Percentiles rank a stretch among this genome's conserved stretches.
Evolutionary conservation across 306 rosid genomes (phyloP).

Genomic region (barrel medic (Medicago truncatula)): DNA sequence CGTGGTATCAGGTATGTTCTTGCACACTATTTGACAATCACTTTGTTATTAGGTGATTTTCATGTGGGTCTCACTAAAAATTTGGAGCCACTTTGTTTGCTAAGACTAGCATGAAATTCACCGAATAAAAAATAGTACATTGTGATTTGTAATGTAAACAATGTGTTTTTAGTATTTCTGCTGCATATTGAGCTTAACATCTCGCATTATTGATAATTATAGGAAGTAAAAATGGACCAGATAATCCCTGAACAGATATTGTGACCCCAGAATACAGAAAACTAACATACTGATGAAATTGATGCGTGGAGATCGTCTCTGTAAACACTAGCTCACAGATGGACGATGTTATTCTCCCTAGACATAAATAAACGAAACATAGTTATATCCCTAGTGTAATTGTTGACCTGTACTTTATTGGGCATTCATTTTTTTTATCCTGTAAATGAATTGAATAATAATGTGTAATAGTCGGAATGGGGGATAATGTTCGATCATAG

Average conservation of each 20-base stretch:
- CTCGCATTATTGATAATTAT: conserved; percentile 13
- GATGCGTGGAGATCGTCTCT: neutral
- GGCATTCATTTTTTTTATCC: too few species aligned
- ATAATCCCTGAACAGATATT: conserved; percentile 23
- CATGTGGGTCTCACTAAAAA: neutral
- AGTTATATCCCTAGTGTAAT: neutral
- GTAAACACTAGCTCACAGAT: neutral
- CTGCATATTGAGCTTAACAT: neutral
- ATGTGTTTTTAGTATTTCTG: neutral
- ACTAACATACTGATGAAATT: conserved; percentile 13
- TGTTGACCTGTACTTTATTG: neutral
- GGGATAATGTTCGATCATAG: too few species aligned
- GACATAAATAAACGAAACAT: neutral
- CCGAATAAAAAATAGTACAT: neutral
- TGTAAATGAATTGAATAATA: too few species aligned
- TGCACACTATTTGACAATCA: neutral
- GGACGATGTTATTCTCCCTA: conserved; percentile 5
- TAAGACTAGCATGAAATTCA: neutral
- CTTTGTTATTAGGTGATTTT: neutral
- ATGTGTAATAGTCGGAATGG: too few species aligned
- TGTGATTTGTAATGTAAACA: neutral
- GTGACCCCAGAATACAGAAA: conserved; percentile 25
- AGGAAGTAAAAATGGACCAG: conserved; percentile 10
- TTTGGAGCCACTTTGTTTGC: neutral
- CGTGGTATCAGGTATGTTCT: neutral